Evolutionary conservation across 495 filamentous ascomycete species (phyloP).

Genomic region (Talaromyces liani): DNA sequence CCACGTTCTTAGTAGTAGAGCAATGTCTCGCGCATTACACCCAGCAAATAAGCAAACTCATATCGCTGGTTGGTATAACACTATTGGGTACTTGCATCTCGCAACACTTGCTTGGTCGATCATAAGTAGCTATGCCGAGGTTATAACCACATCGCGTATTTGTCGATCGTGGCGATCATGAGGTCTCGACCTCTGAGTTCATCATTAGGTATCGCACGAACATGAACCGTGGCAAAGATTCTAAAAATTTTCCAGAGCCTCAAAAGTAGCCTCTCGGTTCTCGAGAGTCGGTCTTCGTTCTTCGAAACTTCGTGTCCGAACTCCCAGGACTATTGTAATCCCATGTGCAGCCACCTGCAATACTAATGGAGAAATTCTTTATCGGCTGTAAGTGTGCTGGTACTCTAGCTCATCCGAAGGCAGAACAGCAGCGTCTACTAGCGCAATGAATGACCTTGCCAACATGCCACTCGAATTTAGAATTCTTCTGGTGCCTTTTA

Average conservation of each 20-base stretch:
- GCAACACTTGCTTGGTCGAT: neutral
- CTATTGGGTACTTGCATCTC: neutral
- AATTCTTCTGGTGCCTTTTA: neutral
- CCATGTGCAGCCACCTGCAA: neutral
- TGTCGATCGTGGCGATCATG: neutral
- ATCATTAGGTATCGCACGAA: neutral
- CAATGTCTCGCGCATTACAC: neutral
- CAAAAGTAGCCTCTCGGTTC: neutral
- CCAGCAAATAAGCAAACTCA: neutral
- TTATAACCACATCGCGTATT: neutral
- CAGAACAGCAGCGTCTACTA: neutral
- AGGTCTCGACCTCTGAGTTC: neutral
- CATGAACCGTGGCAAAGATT: neutral
- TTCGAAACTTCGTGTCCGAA: neutral
- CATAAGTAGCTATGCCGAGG: neutral
- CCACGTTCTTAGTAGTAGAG: neutral
- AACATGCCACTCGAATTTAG: neutral
- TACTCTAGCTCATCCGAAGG: neutral
- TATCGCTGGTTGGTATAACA: neutral
- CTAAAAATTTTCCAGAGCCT: neutral
- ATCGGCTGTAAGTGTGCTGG: neutral
- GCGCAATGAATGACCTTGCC: neutral
- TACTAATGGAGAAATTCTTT: neutral
- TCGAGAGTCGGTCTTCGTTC: neutral
- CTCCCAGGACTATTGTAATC: neutral